Evolutionary conservation across 2,329 filamentous ascomycete species (phyloP), one percentile per base, ranked within the genome.

Genomic region (Botrytis aclada): DNA sequence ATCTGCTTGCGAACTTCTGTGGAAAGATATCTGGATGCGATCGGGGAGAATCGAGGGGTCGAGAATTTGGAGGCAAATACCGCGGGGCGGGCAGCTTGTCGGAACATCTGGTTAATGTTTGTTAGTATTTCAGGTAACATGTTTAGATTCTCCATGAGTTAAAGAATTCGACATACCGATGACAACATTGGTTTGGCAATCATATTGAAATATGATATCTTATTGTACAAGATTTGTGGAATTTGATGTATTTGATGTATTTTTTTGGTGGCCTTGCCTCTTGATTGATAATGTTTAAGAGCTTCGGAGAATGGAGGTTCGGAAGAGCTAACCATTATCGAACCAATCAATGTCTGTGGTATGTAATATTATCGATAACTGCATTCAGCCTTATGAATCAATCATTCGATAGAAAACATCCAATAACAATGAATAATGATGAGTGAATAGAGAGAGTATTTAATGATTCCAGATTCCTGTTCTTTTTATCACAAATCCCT

Each of bases 1-100:
- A 99, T 99, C 39, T 95, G 94, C 56, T 89, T 84, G 75, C 88
- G 90, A 18, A 93, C 96, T 80, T 94, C 88, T 78, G 91, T 88
- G 45, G 95, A 98, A 65, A 99, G 88, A 58, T 93, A 87, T 73
- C 94, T 92, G 71, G 72, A 69, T 18, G 76, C 70, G 75, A 80
- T 80, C 72, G 74, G 77, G 34, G 76, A 75, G 62, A 76, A 65
- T 65, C 74, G 73, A 56, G 74, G 77, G 79, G 80, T 78, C 65
- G 82, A 69, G 74, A 77, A 77, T 75, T 74, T 76, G 70, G 77
- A 78, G 75, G 75, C 76, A 62, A 76, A 72, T 69, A 72, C 47
- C 62, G 74, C 73, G 73, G 77, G 83, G 73, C 83, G 83, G 73
- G 84, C 80, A 64, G 84, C 83, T 79, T 83, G 83, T 76, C 83